These are phyloP conservation scores for Entomortierella parvispora DNA, from an alignment of 192 early-diverging fungal species.

Conservation along the genomic window DNA sequence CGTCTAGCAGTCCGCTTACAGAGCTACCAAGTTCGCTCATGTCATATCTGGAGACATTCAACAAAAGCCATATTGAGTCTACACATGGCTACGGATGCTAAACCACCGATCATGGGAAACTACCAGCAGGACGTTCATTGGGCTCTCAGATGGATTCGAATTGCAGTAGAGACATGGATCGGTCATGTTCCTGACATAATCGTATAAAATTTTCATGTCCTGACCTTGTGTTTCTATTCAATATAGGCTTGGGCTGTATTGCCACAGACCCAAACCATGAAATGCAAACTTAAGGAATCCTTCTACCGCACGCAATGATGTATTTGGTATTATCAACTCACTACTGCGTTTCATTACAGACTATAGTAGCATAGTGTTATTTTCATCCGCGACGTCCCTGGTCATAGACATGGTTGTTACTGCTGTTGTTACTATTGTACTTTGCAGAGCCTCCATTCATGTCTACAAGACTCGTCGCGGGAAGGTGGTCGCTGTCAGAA, in stretches of 20 bases:
- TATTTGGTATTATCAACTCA: conserved; percentile 11
- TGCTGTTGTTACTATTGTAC: not conserved
- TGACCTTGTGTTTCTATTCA: not conserved
- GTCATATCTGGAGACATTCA: conserved; percentile 7
- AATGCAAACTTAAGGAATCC: conserved; percentile 1
- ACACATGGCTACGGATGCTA: conserved; percentile 1
- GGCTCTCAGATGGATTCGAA: conserved; percentile 10
- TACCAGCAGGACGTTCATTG: conserved; percentile 5
- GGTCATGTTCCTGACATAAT: no score
- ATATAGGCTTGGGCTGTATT: conserved; percentile 10
- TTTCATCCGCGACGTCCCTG: not conserved
- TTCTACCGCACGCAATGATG: conserved; percentile 14
- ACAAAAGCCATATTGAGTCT: conserved; percentile 6
- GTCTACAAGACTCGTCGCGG: conserved; percentile 8
- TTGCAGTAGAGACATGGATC: conserved; percentile 5
- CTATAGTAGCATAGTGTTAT: no score
- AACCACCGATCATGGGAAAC: not conserved
- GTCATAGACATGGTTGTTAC: not conserved
- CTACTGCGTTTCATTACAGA: no score
- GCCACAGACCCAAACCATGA: conserved; percentile 9
- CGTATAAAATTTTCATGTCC: no score
- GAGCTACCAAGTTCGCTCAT: not conserved
- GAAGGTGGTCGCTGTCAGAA: not conserved
- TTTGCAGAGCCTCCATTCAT: not conserved
- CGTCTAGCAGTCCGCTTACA: not conserved